These are phyloP conservation scores for Macrophomina phaseolina DNA, from an alignment of 2,329 filamentous ascomycete species.

Conservation along the genomic window DNA sequence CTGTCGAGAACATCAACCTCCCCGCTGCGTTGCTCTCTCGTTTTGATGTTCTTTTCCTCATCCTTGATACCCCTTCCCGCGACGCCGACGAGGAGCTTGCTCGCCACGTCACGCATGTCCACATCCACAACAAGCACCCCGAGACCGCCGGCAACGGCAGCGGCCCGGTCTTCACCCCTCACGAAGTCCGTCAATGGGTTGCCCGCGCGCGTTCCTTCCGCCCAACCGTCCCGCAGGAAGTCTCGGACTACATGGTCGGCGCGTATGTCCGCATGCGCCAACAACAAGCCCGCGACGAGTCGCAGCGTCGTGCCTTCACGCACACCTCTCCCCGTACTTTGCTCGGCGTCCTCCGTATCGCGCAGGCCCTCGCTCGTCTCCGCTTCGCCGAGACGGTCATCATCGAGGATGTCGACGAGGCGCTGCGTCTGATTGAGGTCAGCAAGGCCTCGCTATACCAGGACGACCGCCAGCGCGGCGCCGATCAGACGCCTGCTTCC, in stretches of 20 bases:
- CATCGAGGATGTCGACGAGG: slow-evolving; percentile 94
- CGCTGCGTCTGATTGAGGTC: slow-evolving; percentile 86
- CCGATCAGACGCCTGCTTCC: slow-evolving; percentile 79
- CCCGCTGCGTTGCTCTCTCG: slow-evolving; percentile 95
- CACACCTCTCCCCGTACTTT: slow-evolving; percentile 94
- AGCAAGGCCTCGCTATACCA: slow-evolving; percentile 89
- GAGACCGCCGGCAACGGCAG: slow-evolving; percentile 58
- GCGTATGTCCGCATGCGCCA: slow-evolving; percentile 95
- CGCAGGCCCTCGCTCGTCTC: slow-evolving; percentile 89
- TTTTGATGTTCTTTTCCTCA: slow-evolving; percentile 96
- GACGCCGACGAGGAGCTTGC: slow-evolving; percentile 93
- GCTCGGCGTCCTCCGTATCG: slow-evolving; percentile 88
- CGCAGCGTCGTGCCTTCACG: slow-evolving; percentile 87
- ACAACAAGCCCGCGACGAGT: slow-evolving; percentile 88
- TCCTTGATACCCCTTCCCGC: slow-evolving; percentile 89
- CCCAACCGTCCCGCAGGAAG: slow-evolving; percentile 80
- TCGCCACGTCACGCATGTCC: slow-evolving; percentile 92
- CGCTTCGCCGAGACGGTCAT: slow-evolving; percentile 86
- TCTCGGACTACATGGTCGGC: slow-evolving; percentile 96
- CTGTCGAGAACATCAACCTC: slow-evolving; percentile 98
- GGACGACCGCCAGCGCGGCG: slow-evolving; percentile 65
- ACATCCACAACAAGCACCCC: slow-evolving; percentile 95
- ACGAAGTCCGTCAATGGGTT: slow-evolving; percentile 95
- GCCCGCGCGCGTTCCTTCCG: slow-evolving; percentile 89
- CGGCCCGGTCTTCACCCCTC: slow-evolving; percentile 82